Base-by-base conservation (phyloP, 352 stramenopile species). In the Phytophthora sansomeana region DNA sequence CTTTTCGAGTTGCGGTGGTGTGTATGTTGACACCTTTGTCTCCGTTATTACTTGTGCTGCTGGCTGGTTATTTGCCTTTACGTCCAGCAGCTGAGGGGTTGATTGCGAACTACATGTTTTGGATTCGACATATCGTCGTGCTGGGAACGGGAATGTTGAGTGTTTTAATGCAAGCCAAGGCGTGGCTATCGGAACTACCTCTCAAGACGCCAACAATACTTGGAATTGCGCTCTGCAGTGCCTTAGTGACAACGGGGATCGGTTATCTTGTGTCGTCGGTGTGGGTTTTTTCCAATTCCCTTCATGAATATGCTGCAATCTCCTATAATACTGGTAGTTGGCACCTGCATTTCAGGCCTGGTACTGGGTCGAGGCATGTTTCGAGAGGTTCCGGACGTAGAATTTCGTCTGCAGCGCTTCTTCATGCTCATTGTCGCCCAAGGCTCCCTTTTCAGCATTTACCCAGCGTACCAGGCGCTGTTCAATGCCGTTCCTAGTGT, bases 251-350 rank as follows among this genome's bases (percentile, higher is more conserved):
- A 2, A 50, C 46, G 6, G 53, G 14, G 14, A 19, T 61, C 8
- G n/a, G 35, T 16, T 26, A 62, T 17, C 11, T 62, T 1, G 4
- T 74, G 29, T 54, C 66, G 9, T 58, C 44, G 8, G 10, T 56
- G 0, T 74, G 67, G 53, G 30, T n/a, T 63, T 19, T 80, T 80
- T 6, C 72, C 72, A 1, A 24, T 80, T 19, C n/a, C 72, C 72
- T 80, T 80, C 52, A 52, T 79, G 30, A 74, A 67, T 53, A 47
- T 74, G 47, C 1, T 74, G 11, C 59, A 70, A 11, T 58, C 41
- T 21, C 66, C 66, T 5, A 21, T 64, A 16, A 28, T 70, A 13
- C 8, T 67, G 10, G 21, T 61, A 4, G 14, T 65, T 16, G 51
- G 58, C 6, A 41, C n/a, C 6, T 14, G 9, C 6, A 61, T 55